Base-by-base conservation (phyloP, 1,284 basidiomycete genomes). In the Cutaneotrichosporon cutaneum region DNA sequence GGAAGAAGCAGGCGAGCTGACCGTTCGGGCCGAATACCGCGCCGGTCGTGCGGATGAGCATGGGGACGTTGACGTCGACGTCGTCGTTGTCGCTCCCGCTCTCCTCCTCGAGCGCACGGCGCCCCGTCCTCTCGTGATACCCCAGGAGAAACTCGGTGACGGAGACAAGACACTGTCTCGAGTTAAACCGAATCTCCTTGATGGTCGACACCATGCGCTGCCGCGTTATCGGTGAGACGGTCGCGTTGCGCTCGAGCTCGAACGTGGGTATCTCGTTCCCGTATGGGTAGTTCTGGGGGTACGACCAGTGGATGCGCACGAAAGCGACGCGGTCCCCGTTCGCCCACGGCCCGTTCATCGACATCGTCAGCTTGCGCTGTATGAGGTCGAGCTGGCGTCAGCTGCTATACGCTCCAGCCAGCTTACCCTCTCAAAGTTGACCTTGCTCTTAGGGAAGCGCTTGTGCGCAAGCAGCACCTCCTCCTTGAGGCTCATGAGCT, bases 331-430 rank as follows among this genome's bases (percentile, higher is more conserved):
- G 69, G 85, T 88, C 16, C 81, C 76, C 85, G 61, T 89, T 88
- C 11, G 91, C 92, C 92, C 93, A 95, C 1, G 92, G 93, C 0
- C 92, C 92, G 70, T 92, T 88, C 53, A 96, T 81, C 9, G 91
- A 90, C 58, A 96, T 83, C 2, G 91, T 94, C 68, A 91, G 91
- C 18, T 86, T 89, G 30, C 92, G 85, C 71, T 87, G 91, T 4
- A 84, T 83, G 47, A 94, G 80, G 64, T 94, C 92, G 59, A 90
- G 86, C 89, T 92, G 70, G n/a, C 39, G 55, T 51, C 26, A 56
- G 54, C 22, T n/a, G 14, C 2, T 11, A 6, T 2, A 32, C n/a
- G 3, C 54, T 14, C 18, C 3, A 32, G 10, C 4, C 27, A 9
- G 60, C 79, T 51, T 59, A 89, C 90, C 83, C 90, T 93, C 73